A percentile compares a stretch with the other conserved stretches of the same genome.
Conservation (phyloP, 148 eudicot species). For the Pharnaceum exiguum region DNA sequence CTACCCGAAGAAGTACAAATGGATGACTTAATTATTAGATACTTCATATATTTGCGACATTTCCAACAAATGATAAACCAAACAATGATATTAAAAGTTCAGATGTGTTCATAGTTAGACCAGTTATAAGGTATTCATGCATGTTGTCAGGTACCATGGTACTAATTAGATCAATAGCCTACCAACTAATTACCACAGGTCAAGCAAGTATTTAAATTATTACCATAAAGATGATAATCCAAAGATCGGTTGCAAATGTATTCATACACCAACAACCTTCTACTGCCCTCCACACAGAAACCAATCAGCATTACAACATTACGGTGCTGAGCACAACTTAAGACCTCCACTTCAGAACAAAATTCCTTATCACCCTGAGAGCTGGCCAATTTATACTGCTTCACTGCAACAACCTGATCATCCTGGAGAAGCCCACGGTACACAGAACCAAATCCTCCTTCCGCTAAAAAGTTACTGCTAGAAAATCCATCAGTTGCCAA, state of each 20-base stretch:
- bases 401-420: constrained; percentile 76
- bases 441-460: constrained; percentile 90
- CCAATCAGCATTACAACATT: constrained; percentile 87
- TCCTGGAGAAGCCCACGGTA: constrained; percentile 65
- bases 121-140: too few relatives aligned
- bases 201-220: background rate
- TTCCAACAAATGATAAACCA: too few relatives aligned
- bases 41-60: too few relatives aligned
- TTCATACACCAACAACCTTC: constrained; percentile 78
- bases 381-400: constrained; percentile 78
- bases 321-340: constrained; percentile 94
- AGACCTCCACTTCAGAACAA: constrained; percentile 80
- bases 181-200: too few relatives aligned
- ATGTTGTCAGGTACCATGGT: too few relatives aligned
- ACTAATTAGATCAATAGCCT: too few relatives aligned
- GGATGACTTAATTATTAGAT: too few relatives aligned
- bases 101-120: too few relatives aligned
- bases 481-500: constrained; percentile 72
- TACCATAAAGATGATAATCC: constrained; percentile 88
- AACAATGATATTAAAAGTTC: too few relatives aligned
- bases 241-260: constrained; percentile 80
- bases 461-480: constrained; percentile 59
- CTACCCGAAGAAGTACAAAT: too few relatives aligned
- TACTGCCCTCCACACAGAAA: constrained; percentile 64
- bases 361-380: constrained; percentile 83